Base-by-base conservation (phyloP, 192 early-diverging fungal genomes). In the Pilobolus umbonatus region DNA sequence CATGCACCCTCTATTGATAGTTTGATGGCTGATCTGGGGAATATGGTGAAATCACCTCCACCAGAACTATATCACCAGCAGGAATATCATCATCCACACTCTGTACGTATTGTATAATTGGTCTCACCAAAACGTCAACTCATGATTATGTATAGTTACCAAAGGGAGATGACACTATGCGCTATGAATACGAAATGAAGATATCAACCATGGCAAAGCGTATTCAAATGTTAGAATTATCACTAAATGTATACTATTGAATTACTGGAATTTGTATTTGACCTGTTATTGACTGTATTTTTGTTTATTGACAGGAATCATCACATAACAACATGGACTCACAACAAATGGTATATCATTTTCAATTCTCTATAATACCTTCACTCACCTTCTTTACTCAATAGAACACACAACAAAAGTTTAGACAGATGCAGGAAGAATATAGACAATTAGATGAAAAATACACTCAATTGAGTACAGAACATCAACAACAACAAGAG, bases 361-460 rank as follows among this genome's bases (percentile, higher is more conserved):
- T n/a, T n/a, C n/a, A n/a, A n/a, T n/a, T n/a, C n/a, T n/a, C n/a
- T n/a, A n/a, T n/a, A n/a, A n/a, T n/a, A n/a, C n/a, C n/a, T n/a
- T n/a, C n/a, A n/a, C n/a, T n/a, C n/a, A n/a, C n/a, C n/a, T n/a
- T n/a, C n/a, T n/a, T n/a, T n/a, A n/a, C n/a, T n/a, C n/a, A n/a
- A n/a, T n/a, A 30, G 42, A 45, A 62, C 42, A 38, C 51, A 24
- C 39, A 80, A 55, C 60, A 86, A 48, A 79, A 86, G 32, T 83
- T 74, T 52, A 79, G 78, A 39, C 78, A 77, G 35, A 67, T 89
- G 49, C 78, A 86, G 50, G 87, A 90, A 48, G 88, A 90, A 45
- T 86, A 84, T 69, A 74, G 75, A 44, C 80, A 81, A 22, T 86
- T 88, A 64, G 85, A 88, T 47, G 85, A 87, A 68, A 86, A 88